Evolutionary conservation across 2,329 filamentous ascomycete species (phyloP), one percentile per base, ranked within the genome.

Genomic region (Graphiopsis chlorocephala): DNA sequence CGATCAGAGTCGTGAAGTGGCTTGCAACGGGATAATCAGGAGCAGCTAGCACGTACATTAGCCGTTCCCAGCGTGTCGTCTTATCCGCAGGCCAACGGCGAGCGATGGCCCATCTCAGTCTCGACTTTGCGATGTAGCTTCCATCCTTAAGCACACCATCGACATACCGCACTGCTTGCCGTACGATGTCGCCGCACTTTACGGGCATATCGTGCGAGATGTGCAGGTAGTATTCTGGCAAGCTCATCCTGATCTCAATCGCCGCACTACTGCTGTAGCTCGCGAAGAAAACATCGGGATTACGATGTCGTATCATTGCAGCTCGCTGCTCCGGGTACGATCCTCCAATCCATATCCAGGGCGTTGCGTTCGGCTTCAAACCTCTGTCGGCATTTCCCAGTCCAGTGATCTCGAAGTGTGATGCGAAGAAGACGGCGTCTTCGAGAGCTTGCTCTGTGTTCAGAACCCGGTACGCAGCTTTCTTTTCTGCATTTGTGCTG

Each of bases 331-430:
- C 70, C 12, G 70, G 67, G 58, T 72, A 70, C 15, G 64, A 66
- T 6, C 69, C 69, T 14, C 69, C 70, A 7, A 71, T 38, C 64
- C 63, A 70, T 23, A 72, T 63, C 69, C 70, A 71, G 7, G 70
- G 68, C 1, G 70, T 69, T 12, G 62, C 28, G 0, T 57, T 28
- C 10, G 68, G 68, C 1, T 65, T 31, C 35, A 71, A 55, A 14
- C 47, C 4, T 8, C 31, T 25, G 45, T 62, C 68, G 23, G 48
- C 50, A 20, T 57, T 14, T 47, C 65, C 63, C n/a, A 70, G 58
- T 12, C 67, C 66, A 12, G 56, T 29, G 14, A 66, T 68, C 42
- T 67, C 38, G 64, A 70, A 69, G 33, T 71, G 58, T 35, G 70
- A 61, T 5, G 70, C 66, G 45, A 71, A 67, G 57, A 66, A 71